Base-by-base conservation (phyloP, 768 basidiomycete species). In the Amanita subjunquillea region DNA sequence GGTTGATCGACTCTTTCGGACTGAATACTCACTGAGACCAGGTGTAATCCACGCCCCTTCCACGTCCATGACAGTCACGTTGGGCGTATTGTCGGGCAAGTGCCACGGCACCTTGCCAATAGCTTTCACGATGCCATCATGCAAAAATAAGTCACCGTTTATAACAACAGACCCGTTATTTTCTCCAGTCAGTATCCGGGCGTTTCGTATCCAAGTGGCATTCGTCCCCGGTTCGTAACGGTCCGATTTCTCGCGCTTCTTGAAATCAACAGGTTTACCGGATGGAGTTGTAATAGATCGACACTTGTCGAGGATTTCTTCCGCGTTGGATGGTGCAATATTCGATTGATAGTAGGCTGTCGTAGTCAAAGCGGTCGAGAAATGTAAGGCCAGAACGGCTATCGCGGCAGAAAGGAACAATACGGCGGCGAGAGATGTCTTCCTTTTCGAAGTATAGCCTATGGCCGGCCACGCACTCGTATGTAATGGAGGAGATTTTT, bases 141-240 rank as follows among this genome's bases (percentile, higher is more conserved):
- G 80, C 32, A 94, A 70, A 8, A 86, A 69, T 39, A 93, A 63
- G 57, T 85, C 85, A 15, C 83, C 83, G 32, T 76, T 72, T 56
- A 83, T 67, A 10, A 75, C 69, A 15, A 78, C 79, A 25, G 69
- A 73, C 15, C 74, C 75, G 53, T 82, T 77, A 37, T 73, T 63
- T 34, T 70, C 75, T 22, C 84, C 84, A 2, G 81, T 78, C 70
- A 85, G 74, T 46, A 87, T 73, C 38, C 79, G 78, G 2, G 80
- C 85, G 62, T 92, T 88, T 59, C 74, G 73, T 57, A 95, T 81
- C 57, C 83, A 71, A 17, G 82, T 82, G 1, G 84, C 68, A 36
- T 73, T 73, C 0, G 86, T 87, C 1, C 83, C 87, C 3, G 67
- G 67, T 57, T 81, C 84, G 56, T 76, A 85, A 38, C 87, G 68